Evolutionary conservation across 208 protist species (phyloP).

Genomic region (Borovskyia barvae): DNA sequence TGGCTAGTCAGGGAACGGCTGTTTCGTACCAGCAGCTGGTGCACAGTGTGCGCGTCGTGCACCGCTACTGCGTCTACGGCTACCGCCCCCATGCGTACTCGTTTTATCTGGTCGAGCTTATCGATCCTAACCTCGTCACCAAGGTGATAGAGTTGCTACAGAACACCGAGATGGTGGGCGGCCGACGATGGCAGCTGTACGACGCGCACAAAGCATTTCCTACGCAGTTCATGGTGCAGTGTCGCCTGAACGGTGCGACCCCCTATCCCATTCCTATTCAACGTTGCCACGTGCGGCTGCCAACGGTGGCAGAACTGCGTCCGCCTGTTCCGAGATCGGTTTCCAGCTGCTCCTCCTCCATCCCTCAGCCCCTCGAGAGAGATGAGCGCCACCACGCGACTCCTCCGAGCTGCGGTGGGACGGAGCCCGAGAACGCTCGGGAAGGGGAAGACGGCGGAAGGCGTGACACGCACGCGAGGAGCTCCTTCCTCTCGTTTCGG

Average conservation of each 20-base stretch:
- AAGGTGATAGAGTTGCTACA: slow-evolving; percentile 45
- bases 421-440: neutral
- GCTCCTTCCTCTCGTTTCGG: neutral
- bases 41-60: slow-evolving; percentile 63
- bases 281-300: slow-evolving; percentile 22
- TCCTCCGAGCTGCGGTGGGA: neutral
- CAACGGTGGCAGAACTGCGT: slow-evolving; percentile 20
- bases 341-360: too few relatives aligned
- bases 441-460: too few relatives aligned
- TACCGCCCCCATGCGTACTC: slow-evolving; percentile 37
- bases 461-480: too few relatives aligned
- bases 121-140: slow-evolving; percentile 43
- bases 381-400: too few relatives aligned
- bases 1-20: slow-evolving; percentile 10
- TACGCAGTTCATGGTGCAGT: slow-evolving; percentile 77
- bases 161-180: slow-evolving; percentile 44
- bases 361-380: too few relatives aligned
- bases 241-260: slow-evolving; percentile 56
- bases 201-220: slow-evolving; percentile 61
- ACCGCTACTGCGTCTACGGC: slow-evolving; percentile 70
- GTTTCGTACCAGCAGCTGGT: slow-evolving; percentile 44
- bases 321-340: too few relatives aligned
- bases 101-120: slow-evolving; percentile 71
- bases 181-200: slow-evolving; percentile 62
- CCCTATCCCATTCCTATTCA: slow-evolving; percentile 36